Evolutionary conservation across 2,329 filamentous ascomycete genomes (phyloP).

Genomic region (Venturia pyrina): DNA sequence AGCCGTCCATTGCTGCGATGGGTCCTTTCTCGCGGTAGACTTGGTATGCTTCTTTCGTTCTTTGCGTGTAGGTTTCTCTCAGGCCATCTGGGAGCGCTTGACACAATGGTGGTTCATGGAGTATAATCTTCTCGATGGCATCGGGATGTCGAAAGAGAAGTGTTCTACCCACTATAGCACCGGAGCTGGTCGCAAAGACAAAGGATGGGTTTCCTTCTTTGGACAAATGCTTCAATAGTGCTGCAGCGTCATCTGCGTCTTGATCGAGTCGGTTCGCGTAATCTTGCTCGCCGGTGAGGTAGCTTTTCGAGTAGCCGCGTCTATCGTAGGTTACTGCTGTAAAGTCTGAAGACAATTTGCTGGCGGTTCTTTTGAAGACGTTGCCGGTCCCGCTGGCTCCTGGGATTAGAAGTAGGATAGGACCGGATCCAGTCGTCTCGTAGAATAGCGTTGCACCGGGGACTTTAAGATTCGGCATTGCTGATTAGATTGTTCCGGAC

Average conservation of each 20-base stretch:
- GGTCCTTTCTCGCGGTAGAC: constrained; percentile 15
- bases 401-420: constrained; percentile 23
- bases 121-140: constrained; percentile 12
- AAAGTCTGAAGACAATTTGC: constrained; percentile 18
- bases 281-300: constrained; percentile 17
- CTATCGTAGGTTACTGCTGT: constrained; percentile 24
- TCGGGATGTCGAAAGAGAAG: constrained; percentile 13
- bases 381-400: constrained; percentile 22
- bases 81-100: constrained; percentile 12
- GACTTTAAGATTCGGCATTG: constrained; percentile 17
- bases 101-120: constrained; percentile 16
- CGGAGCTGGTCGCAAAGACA: constrained; percentile 16
- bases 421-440: constrained; percentile 21
- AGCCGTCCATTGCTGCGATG: constrained; percentile 13
- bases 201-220: constrained; percentile 6
- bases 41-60: constrained; percentile 11
- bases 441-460: constrained; percentile 22
- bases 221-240: constrained; percentile 15
- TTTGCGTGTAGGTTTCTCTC: neutral
- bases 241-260: constrained; percentile 23
- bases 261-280: constrained; percentile 20
- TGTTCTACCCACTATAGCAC: constrained; percentile 16
- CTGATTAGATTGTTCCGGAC: neutral
- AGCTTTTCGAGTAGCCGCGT: constrained; percentile 19
- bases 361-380: constrained; percentile 19